Conservation (phyloP, 306 rosid genomes). For the Phaseolus lunatus region DNA sequence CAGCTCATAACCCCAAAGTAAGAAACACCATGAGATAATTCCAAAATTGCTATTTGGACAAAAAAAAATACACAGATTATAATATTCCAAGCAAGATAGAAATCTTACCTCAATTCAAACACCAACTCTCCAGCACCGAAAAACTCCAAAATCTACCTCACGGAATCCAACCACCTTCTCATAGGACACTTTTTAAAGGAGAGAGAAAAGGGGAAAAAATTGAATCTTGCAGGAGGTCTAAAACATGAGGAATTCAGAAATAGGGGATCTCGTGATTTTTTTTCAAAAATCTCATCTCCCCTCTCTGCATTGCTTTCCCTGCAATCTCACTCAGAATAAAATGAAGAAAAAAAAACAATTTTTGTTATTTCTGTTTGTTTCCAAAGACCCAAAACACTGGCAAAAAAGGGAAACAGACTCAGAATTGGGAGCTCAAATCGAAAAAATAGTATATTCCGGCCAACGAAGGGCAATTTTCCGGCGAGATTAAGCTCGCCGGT, state of each 20-base stretch:
- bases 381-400: conserved; percentile 14
- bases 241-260: conserved; percentile 29
- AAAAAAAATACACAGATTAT: not conserved
- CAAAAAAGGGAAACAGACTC: conserved; percentile 7
- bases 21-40: not conserved
- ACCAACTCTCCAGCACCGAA: conserved; percentile 1
- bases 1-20: not conserved
- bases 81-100: conserved; percentile 15
- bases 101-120: conserved; percentile 47
- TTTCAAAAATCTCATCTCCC: conserved; percentile 23
- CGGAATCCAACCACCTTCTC: conserved; percentile 34
- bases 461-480: conserved; percentile 43
- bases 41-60: not conserved
- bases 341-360: conserved; percentile 18
- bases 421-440: conserved; percentile 24
- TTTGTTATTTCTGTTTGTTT: conserved; percentile 18
- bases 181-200: not conserved
- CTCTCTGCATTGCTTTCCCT: conserved; percentile 47
- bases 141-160: conserved; percentile 30
- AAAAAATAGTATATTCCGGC: conserved; percentile 31
- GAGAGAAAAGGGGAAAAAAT: not conserved
- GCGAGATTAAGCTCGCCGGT: conserved; percentile 66
- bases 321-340: conserved; percentile 39
- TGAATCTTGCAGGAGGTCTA: conserved; percentile 7
- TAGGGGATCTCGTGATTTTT: conserved; percentile 41